Base-by-base conservation (phyloP, 2,329 filamentous ascomycete species). In the Exophiala lecanii-corni region DNA sequence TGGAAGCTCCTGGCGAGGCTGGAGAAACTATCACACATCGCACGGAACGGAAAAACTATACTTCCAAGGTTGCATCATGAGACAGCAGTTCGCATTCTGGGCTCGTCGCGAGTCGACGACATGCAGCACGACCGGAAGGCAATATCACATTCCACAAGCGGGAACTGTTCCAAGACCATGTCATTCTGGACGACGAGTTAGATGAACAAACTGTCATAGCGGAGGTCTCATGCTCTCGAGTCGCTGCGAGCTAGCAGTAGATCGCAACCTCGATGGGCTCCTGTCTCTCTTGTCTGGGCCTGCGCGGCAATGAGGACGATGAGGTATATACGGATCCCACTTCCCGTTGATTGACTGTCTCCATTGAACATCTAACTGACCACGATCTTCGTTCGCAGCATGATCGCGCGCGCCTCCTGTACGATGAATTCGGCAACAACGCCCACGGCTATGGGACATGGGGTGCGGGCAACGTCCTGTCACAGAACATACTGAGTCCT, bases 261-360 rank as follows among this genome's bases (percentile, higher is more conserved):
- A n/a, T 19, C 13, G 30, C 39, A n/a, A n/a, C 26, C 39, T 19
- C 30, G 18, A 49, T 57, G 55, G 55, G 55, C 35, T 49, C 41
- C 36, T 56, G 54, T 41, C 47, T 55, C 38, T 57, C 55, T 30
- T 57, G 55, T 41, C 46, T 57, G 9, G 54, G 55, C 30, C 34
- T 54, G 25, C 35, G 45, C 17, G 33, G 43, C 19, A 40, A 50
- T 10, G 20, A 40, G 30, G 33, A 48, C 13, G 44, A 48, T 21
- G 51, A 54, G 15, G 53, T 54, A 50, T 35, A 48, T 42, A 3
- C 32, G 15, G 17, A 4, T 10, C 30, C 6, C 16, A 3, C 28
- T 34, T 21, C 18, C 26, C 12, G 12, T 16, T 13, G 12, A 39
- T 7, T 19, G 17, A 12, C 16, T 28, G 15, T 32, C 17, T 9